Evolutionary conservation across 2,329 filamentous ascomycete species (phyloP).

Genomic region (Colletotrichum sublineola): DNA sequence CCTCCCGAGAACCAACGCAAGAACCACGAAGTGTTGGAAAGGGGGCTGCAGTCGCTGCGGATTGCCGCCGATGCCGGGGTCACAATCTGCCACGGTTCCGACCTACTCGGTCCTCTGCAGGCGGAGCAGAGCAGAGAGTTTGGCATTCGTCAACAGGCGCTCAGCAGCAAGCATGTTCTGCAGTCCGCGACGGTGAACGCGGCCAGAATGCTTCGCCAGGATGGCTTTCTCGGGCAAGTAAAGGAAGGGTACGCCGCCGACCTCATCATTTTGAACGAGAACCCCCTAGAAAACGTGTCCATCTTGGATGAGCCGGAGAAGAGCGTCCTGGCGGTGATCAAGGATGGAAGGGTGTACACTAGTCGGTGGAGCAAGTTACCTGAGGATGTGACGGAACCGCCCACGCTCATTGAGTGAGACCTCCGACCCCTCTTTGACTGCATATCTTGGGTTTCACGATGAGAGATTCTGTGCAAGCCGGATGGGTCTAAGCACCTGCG

Average conservation of each 20-base stretch:
- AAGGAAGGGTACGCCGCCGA: conserved; percentile 65
- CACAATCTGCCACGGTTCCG: conserved; percentile 67
- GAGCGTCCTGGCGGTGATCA: conserved; percentile 64
- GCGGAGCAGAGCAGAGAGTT: conserved; percentile 52
- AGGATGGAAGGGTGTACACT: conserved; percentile 63
- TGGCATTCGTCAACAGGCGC: conserved; percentile 46
- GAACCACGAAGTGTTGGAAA: conserved; percentile 62
- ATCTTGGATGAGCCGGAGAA: conserved; percentile 63
- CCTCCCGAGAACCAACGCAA: conserved; percentile 61
- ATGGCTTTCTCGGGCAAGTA: conserved; percentile 63
- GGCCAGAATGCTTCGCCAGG: conserved; percentile 62
- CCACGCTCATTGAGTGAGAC: conserved; percentile 24
- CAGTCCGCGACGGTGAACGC: conserved; percentile 59
- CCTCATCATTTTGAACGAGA: conserved; percentile 63
- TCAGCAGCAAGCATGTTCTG: conserved; percentile 47
- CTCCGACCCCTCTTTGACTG: too few species aligned
- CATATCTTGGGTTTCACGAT: too few species aligned
- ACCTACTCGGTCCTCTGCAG: conserved; percentile 50
- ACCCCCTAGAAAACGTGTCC: conserved; percentile 68
- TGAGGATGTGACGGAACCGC: conserved; percentile 41
- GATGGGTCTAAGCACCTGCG: too few species aligned
- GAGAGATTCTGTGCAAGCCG: neutral
- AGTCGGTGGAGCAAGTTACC: conserved; percentile 47
- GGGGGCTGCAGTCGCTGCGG: conserved; percentile 60
- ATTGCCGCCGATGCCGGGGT: conserved; percentile 66